Conservation (phyloP, 2,329 filamentous ascomycete genomes). For the Emmonsiellopsis sp. region DNA sequence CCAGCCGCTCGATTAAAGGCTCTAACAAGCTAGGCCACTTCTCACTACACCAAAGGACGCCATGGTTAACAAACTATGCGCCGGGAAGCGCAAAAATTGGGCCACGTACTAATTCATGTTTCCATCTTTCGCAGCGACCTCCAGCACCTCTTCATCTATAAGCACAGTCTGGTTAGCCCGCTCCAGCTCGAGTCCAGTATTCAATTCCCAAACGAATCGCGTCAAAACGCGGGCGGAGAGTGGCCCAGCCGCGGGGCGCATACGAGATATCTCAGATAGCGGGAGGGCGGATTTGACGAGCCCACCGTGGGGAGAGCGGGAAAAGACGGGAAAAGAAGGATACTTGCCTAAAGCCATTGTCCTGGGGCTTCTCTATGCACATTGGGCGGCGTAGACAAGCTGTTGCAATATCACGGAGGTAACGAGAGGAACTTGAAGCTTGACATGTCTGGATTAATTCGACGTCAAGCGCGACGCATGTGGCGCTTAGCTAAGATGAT, state of each 20-base stretch:
- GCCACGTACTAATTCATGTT: slow-evolving; percentile 47
- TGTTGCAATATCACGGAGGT: neutral
- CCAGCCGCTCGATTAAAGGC: slow-evolving; percentile 57
- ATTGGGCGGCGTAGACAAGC: neutral
- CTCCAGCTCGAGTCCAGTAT: neutral
- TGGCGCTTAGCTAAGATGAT: no score
- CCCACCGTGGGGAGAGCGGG: neutral
- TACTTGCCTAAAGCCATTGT: slow-evolving; percentile 4
- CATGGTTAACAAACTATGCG: slow-evolving; percentile 3
- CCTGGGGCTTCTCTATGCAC: neutral
- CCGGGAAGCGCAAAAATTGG: neutral
- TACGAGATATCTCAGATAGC: neutral
- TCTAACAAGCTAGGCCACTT: slow-evolving; percentile 60
- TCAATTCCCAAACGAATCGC: no score
- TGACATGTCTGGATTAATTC: no score
- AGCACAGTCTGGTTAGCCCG: neutral
- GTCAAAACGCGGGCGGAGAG: no score
- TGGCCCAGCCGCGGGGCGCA: no score
- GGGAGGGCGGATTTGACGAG: neutral
- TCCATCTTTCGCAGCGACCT: slow-evolving; percentile 48
- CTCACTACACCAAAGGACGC: slow-evolving; percentile 41
- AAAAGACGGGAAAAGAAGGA: neutral
- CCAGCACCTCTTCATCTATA: slow-evolving; percentile 44
- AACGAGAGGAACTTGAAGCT: neutral
- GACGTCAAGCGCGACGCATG: no score